Conservation (phyloP, 2,329 filamentous ascomycete species). For the Botrytis paeoniae region DNA sequence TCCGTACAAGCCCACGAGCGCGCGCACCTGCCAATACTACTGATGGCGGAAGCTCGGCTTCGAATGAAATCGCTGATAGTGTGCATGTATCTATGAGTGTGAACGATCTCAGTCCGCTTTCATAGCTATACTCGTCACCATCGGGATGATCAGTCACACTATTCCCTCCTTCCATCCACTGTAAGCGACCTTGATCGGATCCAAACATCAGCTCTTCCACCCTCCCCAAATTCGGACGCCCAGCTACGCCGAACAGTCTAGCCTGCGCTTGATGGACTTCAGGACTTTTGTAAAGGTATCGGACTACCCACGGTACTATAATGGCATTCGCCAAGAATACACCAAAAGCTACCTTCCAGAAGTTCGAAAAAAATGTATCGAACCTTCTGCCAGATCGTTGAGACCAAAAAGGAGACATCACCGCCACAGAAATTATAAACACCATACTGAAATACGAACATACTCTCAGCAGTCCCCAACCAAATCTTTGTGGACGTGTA, state of each 20-base stretch:
- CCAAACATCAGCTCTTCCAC: conserved; percentile 35
- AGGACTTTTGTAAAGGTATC: conserved; percentile 25
- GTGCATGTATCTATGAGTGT: conserved; percentile 38
- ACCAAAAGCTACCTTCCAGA: background rate
- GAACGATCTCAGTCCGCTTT: conserved; percentile 27
- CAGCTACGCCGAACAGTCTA: conserved; percentile 35
- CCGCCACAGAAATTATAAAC: background rate
- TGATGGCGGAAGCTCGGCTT: conserved; percentile 35
- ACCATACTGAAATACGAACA: background rate
- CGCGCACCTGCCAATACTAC: conserved; percentile 36
- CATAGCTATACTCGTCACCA: background rate
- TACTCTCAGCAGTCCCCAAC: background rate
- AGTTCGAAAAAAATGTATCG: background rate
- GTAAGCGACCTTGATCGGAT: conserved; percentile 28
- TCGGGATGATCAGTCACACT: background rate
- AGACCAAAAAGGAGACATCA: background rate
- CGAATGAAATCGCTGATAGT: conserved; percentile 36
- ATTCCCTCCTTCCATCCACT: conserved; percentile 26
- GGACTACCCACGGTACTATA: conserved; percentile 27
- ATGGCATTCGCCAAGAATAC: conserved; percentile 18
- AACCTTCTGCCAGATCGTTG: background rate
- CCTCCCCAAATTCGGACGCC: conserved; percentile 29
- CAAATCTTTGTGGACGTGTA: background rate
- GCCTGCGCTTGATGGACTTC: conserved; percentile 31
- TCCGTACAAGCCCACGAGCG: conserved; percentile 38